Base-by-base conservation (phyloP, 306 rosid genomes). In the Trifolium repens region DNA sequence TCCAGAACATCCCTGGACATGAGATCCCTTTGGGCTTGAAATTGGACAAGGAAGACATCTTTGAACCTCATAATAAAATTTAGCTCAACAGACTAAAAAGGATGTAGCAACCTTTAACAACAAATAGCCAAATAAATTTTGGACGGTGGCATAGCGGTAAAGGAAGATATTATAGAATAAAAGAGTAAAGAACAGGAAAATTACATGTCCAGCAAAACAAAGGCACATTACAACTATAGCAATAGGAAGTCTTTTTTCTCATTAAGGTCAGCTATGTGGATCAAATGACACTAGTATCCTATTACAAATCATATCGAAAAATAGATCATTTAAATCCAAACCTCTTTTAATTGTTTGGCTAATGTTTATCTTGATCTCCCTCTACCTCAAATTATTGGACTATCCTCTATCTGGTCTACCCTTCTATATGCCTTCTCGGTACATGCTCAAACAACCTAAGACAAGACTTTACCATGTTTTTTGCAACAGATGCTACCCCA, bases 91-190 rank as follows among this genome's bases (percentile, higher is more conserved):
- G 47, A 57, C 26, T 35, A 35, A 34, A 15, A 80, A 61, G 69
- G 55, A 22, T 34, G 75, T 44, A 59, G 50, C 64, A 26, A 66
- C 47, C 63, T 44, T 72, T 73, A 42, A 30, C 44, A 17, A 37
- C 46, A 62, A 32, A 34, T 2, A 30, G 16, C 66, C 42, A 60
- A 60, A 30, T 30, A 12, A 60, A 32, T 11, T 62, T 62, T 15
- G 43, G 13, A 19, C 7, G 42, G 66, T 19, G 1, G 19, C 12
- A 8, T 13, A 30, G 66, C 13, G 42, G 13, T 27, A 30, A 30
- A 1, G 15, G 61, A 22, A 55, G 66, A 30, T 27, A 5, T 2
- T 60, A 60, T 60, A 14, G 19, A 60, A 32, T 16, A 60, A 9
- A 19, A 54, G 14, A 9, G 8, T 55, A 3, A 9, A 54, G 11